Evolutionary conservation across 148 eudicot genomes (phyloP).

Genomic region (Talinum fruticosum): DNA sequence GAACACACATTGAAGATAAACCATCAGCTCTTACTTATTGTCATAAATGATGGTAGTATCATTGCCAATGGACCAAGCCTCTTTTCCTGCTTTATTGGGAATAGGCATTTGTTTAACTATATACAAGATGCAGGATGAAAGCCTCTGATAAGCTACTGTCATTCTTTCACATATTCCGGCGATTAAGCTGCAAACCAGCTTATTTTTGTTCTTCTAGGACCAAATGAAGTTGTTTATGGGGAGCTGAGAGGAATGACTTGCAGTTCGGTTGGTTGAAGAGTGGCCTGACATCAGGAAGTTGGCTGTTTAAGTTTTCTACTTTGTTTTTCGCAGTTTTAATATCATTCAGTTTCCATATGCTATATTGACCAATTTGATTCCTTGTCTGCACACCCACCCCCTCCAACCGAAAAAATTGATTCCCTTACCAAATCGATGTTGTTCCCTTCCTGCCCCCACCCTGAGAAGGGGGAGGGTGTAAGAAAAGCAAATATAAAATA

Average conservation of each 20-base stretch:
- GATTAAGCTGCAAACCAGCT: neutral
- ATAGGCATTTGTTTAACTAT: neutral
- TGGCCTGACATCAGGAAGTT: neutral
- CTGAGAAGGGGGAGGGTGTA: neutral
- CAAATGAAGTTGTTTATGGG: neutral
- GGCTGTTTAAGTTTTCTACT: neutral
- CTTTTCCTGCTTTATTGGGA: neutral
- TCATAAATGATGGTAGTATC: neutral
- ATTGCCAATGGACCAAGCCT: neutral
- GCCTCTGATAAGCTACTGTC: neutral
- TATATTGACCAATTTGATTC: neutral
- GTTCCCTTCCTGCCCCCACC: neutral
- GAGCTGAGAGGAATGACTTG: neutral
- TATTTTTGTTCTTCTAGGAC: neutral
- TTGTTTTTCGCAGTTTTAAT: neutral
- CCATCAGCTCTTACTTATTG: neutral
- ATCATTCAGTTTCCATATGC: neutral
- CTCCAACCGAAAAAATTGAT: too few relatives aligned
- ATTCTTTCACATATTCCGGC: neutral
- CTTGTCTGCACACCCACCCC: too few relatives aligned
- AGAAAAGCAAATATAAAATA: neutral
- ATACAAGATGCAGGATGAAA: neutral
- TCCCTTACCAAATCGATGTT: neutral
- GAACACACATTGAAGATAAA: neutral
- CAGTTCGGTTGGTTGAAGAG: neutral